Conservation (phyloP, 805 yeast genomes). For the Yamadazyma kitorensis region DNA sequence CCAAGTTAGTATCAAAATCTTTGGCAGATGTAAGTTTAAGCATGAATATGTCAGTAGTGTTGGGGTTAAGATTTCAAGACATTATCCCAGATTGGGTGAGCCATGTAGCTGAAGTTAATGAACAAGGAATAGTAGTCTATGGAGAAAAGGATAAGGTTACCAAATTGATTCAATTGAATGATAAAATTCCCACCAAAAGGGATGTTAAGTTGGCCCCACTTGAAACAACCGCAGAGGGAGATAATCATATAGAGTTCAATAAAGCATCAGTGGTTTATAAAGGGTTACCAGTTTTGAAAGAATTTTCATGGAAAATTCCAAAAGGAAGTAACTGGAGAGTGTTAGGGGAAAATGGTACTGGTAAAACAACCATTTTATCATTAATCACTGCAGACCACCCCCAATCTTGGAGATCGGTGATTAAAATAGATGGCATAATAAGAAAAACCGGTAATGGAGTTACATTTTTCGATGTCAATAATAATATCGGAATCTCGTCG, state of each 20-base stretch:
- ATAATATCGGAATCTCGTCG: constrained; percentile 77
- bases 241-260: constrained; percentile 44
- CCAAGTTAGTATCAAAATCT: constrained; percentile 55
- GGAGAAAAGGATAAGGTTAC: constrained; percentile 42
- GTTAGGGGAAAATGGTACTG: constrained; percentile 87
- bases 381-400: constrained; percentile 94
- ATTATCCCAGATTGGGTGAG: constrained; percentile 76
- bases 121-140: constrained; percentile 47
- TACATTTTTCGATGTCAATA: constrained; percentile 76
- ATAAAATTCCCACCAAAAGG: constrained; percentile 14
- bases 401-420: constrained; percentile 81
- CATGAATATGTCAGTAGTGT: constrained; percentile 54
- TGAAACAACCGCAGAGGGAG: constrained; percentile 1
- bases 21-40: constrained; percentile 30
- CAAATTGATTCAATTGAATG: not conserved
- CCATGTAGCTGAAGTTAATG: constrained; percentile 62
- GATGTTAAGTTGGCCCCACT: constrained; percentile 10
- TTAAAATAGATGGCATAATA: constrained; percentile 61
- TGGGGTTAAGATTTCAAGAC: constrained; percentile 80
- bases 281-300: constrained; percentile 54
- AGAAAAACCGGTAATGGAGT: constrained; percentile 71
- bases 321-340: constrained; percentile 86
- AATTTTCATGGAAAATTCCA: constrained; percentile 64
- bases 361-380: constrained; percentile 85
- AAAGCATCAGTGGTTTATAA: constrained; percentile 65